Evolutionary conservation across 331 rosid genomes (phyloP).

Genomic region (Cydonia oblonga): DNA sequence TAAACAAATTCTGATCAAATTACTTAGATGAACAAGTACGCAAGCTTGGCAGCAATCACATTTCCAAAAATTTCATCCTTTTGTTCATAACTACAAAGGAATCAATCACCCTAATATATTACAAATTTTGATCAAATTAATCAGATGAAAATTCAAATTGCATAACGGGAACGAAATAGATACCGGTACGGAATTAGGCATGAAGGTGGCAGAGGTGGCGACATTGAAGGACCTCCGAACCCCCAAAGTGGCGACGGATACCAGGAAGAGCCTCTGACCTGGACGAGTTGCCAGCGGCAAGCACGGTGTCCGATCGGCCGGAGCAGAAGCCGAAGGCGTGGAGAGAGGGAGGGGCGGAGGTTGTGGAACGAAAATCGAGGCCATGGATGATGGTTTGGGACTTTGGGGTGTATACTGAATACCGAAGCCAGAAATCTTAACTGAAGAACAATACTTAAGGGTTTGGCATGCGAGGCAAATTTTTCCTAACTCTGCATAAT

Average conservation of each 20-base stretch:
- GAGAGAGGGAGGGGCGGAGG: slow-evolving; percentile 11
- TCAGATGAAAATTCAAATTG: background rate
- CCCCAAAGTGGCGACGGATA: slow-evolving; percentile 12
- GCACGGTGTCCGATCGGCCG: slow-evolving; percentile 13
- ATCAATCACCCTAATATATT: background rate
- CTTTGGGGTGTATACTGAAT: background rate
- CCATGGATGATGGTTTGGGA: slow-evolving; percentile 23
- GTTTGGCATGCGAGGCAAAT: too few relatives aligned
- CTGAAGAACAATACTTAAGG: too few relatives aligned
- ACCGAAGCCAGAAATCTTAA: too few relatives aligned
- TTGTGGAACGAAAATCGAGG: slow-evolving; percentile 24
- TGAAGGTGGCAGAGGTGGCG: slow-evolving; percentile 33
- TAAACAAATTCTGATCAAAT: background rate
- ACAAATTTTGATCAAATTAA: background rate
- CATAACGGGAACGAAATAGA: background rate
- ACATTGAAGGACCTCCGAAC: slow-evolving; percentile 23
- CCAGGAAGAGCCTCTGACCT: slow-evolving; percentile 12
- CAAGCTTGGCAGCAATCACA: background rate
- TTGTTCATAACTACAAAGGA: background rate
- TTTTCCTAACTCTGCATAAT: too few relatives aligned
- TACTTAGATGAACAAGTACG: background rate
- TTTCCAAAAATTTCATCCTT: background rate
- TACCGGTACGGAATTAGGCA: slow-evolving; percentile 50
- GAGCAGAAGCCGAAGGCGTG: background rate
- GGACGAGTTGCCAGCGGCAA: slow-evolving; percentile 14